Percentiles rank a stretch among this genome's conserved stretches.
Conservation (phyloP, 306 rosid genomes). For the Heteromeles arbutifolia region DNA sequence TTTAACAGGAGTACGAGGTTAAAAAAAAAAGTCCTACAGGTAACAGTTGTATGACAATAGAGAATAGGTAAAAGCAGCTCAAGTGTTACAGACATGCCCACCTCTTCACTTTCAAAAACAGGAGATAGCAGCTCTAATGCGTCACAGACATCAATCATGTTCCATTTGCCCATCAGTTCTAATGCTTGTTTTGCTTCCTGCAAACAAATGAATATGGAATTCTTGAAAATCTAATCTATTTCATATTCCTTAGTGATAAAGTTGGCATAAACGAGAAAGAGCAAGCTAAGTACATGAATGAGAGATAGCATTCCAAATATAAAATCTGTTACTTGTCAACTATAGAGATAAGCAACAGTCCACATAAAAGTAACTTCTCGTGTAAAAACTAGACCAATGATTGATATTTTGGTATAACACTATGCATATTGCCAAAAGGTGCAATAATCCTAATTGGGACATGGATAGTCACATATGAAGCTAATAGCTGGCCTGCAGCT, state of each 20-base stretch:
- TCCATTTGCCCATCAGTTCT: conserved; percentile 89
- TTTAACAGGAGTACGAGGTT: not conserved
- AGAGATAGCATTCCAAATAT: not conserved
- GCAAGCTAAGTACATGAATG: not conserved
- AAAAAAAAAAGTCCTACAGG: not conserved
- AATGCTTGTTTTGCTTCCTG: conserved; percentile 99
- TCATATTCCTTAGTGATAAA: not conserved
- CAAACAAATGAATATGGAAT: conserved; percentile 22
- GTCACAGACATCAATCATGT: conserved; percentile 92
- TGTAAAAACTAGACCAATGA: not conserved
- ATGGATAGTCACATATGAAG: not conserved
- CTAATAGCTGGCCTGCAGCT: conserved; percentile 2
- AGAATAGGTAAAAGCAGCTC: not conserved
- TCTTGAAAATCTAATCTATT: not conserved
- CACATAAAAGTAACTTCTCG: not conserved
- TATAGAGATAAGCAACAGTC: not conserved
- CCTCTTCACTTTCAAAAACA: conserved; percentile 98
- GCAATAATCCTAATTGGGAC: not conserved
- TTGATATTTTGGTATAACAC: not conserved
- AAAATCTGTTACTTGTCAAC: not conserved
- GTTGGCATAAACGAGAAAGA: not conserved
- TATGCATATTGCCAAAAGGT: not conserved
- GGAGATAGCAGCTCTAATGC: conserved; percentile 94
- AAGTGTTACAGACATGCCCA: conserved; percentile 11
- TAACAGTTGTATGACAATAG: not conserved